A percentile compares a stretch with the other conserved stretches of the same genome.
Evolutionary conservation across 2,329 filamentous ascomycete genomes (phyloP).

Genomic region (Bipolaris cookei): DNA sequence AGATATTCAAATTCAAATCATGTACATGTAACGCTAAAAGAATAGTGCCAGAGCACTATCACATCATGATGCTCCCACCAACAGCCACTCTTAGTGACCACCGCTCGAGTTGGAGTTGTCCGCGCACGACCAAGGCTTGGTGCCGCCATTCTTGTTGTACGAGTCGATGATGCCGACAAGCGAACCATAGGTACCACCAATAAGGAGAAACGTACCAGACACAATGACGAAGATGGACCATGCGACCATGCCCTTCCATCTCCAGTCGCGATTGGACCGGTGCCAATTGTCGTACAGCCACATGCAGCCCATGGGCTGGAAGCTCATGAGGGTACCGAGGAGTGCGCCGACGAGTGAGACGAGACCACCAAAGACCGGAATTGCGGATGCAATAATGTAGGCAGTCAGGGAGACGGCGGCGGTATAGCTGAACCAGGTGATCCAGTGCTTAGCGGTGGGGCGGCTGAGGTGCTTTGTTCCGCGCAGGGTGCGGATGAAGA

Average conservation of each 20-base stretch:
- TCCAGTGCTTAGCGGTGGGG: constrained; percentile 36
- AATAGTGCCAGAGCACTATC: not conserved
- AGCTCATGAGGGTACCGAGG: constrained; percentile 35
- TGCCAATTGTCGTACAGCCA: constrained; percentile 39
- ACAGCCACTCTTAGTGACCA: constrained; percentile 5
- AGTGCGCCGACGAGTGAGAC: constrained; percentile 37
- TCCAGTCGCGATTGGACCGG: constrained; percentile 11
- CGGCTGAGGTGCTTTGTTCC: constrained; percentile 67
- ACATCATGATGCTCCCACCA: not conserved
- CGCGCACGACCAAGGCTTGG: constrained; percentile 32
- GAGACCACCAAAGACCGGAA: constrained; percentile 38
- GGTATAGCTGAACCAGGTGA: constrained; percentile 34
- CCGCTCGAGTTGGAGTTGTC: constrained; percentile 34
- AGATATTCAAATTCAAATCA: constrained; percentile 2
- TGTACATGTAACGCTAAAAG: constrained; percentile 5
- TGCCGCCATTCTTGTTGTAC: constrained; percentile 32
- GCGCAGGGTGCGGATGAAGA: constrained; percentile 72
- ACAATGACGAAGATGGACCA: constrained; percentile 35
- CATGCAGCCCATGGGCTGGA: constrained; percentile 40
- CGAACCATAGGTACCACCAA: constrained; percentile 36
- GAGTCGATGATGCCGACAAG: constrained; percentile 37
- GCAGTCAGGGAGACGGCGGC: constrained; percentile 23
- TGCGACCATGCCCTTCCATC: constrained; percentile 31
- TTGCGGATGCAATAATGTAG: constrained; percentile 35
- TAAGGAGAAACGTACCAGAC: constrained; percentile 30